Evolutionary conservation across 2,329 filamentous ascomycete species (phyloP), one percentile per base, ranked within the genome.

Genomic region (Penicillium thymicola): DNA sequence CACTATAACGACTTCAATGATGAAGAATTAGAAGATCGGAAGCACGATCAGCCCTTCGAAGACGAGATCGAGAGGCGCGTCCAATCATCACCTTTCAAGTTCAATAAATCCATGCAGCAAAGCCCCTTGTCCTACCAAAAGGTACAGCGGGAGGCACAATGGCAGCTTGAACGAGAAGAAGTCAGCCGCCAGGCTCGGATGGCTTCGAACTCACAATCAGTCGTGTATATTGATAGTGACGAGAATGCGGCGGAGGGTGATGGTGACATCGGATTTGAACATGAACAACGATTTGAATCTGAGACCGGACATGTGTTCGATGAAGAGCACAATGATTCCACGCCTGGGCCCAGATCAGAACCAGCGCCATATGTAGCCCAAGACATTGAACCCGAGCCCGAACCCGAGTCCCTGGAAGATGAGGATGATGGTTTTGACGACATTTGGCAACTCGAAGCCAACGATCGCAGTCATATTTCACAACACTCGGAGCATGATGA

Each of bases 401-500:
- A 66, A 23, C 36, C 51, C 25, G 60, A 58, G 23, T 54, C 60
- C 8, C 4, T 21, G n/a, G 36, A 37, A 11, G 65, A 66, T 11
- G 69, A 70, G 13, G 68, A 71, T 16, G 74, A 74, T 38, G 76
- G 70, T 14, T 75, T 73, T 54, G 75, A 73, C 49, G 78, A 80
- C 51, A 79, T 80, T 28, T 80, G 78, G 78, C 76, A 79, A 59
- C 72, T 75, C 60, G 74, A 78, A 61, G 74, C 75, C 40, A 66
- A 68, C n/a, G 71, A 76, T 47, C 67, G 72, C 41, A 73, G 69
- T 41, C 64, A 70, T 21, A 60, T 67, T 11, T 70, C 70, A 13
- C 64, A 70, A 52, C 64, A 60, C 30, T 66, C 65, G n/a, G 59
- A 62, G 16, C 59, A 70, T 42, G 61, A 67, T 49, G 54, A 40